Conservation (phyloP, 2,329 filamentous ascomycete genomes). For the Exophiala bonariae region DNA sequence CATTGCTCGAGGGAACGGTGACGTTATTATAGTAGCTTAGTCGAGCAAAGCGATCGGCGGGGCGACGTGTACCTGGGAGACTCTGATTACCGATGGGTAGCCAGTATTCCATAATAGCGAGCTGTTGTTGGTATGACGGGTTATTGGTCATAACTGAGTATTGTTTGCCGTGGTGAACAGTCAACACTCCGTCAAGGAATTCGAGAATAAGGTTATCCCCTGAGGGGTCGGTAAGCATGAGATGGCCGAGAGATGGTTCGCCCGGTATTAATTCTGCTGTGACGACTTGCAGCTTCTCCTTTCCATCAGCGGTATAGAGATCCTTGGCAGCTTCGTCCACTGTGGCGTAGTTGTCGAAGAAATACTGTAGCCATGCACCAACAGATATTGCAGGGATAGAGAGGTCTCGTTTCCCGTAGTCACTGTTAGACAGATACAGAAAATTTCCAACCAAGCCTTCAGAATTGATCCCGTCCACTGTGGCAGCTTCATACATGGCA, state of each 20-base stretch:
- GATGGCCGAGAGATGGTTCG: conserved; percentile 1
- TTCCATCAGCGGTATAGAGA: conserved; percentile 1
- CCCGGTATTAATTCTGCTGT: conserved; percentile 5
- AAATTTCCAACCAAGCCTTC: conserved; percentile 2
- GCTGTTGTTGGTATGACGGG: conserved; percentile 6
- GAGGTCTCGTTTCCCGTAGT: conserved; percentile 5
- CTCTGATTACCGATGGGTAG: conserved; percentile 3
- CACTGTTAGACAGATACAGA: conserved; percentile 2
- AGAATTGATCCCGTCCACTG: conserved; percentile 6
- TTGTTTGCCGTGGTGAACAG: conserved; percentile 5
- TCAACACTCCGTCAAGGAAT: conserved; percentile 3
- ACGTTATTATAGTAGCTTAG: conserved; percentile 6
- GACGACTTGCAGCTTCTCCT: conserved; percentile 1
- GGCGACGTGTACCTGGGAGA: conserved; percentile 3
- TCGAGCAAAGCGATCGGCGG: conserved; percentile 6
- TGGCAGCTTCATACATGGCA: conserved; percentile 3
- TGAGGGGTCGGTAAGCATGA: not conserved
- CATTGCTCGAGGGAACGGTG: not conserved
- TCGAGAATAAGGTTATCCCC: conserved; percentile 11
- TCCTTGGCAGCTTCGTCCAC: conserved; percentile 5
- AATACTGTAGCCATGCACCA: conserved; percentile 10
- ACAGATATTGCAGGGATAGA: not conserved
- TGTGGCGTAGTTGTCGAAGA: conserved; percentile 9
- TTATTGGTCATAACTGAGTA: conserved; percentile 8
- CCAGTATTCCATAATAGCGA: conserved; percentile 9